These are phyloP conservation scores for Umbelopsis sp. DNA, from an alignment of 192 early-diverging fungal species.

Conservation along the genomic window DNA sequence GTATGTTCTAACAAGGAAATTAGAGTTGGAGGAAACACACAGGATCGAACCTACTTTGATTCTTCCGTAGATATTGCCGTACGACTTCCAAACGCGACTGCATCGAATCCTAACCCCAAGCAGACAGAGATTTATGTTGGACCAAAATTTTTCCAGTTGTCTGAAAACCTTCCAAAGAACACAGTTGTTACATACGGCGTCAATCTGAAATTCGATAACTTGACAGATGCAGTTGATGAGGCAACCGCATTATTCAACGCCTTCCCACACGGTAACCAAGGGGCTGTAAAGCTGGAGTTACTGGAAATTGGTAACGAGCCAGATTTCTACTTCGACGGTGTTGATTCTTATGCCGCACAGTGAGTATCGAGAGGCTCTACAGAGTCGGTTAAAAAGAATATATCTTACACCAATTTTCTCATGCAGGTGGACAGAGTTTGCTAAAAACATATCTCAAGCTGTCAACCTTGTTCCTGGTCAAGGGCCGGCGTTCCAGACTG, in stretches of 20 bases:
- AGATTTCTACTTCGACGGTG: slow-evolving; percentile 7
- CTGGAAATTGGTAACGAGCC: slow-evolving; percentile 6
- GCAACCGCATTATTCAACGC: not conserved
- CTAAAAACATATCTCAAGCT: slow-evolving; percentile 10
- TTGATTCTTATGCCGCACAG: not conserved
- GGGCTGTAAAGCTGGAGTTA: not conserved
- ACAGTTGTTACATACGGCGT: not conserved
- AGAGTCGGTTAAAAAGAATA: not conserved
- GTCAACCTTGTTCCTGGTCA: not conserved
- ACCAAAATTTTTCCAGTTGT: not conserved
- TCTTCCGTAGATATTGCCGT: slow-evolving; percentile 6
- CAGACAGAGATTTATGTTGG: slow-evolving; percentile 2
- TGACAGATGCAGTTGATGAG: not conserved
- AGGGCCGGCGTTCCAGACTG: not conserved
- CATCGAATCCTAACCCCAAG: not conserved
- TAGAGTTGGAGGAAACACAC: slow-evolving; percentile 4
- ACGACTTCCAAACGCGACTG: not conserved
- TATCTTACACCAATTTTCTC: not conserved
- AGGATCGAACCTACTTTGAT: not conserved
- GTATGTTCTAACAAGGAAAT: not conserved
- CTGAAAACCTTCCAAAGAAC: not conserved
- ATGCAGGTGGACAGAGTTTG: slow-evolving; percentile 4
- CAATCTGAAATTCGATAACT: not conserved
- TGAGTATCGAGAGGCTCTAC: not conserved
- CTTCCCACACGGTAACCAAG: not conserved